Evolutionary conservation across 1,139 yeast genomes (phyloP).

Genomic region (Candida tetrigidarum): DNA sequence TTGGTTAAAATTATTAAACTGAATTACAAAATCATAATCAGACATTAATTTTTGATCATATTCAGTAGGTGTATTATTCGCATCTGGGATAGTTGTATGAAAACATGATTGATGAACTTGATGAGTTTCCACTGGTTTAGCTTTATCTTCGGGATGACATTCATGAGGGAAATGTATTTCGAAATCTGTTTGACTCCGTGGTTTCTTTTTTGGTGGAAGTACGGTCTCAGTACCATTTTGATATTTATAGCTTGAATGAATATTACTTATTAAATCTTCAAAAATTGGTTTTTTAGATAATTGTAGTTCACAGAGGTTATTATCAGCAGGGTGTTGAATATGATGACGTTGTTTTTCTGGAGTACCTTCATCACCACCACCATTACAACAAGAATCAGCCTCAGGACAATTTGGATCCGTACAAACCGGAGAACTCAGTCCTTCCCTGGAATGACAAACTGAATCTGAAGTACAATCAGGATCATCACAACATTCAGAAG

Average conservation of each 20-base stretch:
- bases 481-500: slow-evolving; percentile 22
- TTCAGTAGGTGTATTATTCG: slow-evolving; percentile 5
- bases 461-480: slow-evolving; percentile 16
- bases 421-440: slow-evolving; percentile 17
- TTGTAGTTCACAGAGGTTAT: slow-evolving; percentile 33
- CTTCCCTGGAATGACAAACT: slow-evolving; percentile 4
- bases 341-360: not conserved
- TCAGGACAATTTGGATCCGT: slow-evolving; percentile 23
- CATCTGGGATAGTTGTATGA: slow-evolving; percentile 43
- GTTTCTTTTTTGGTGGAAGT: slow-evolving; percentile 12
- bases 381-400: slow-evolving; percentile 13
- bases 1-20: slow-evolving; percentile 42
- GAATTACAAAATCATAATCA: slow-evolving; percentile 48
- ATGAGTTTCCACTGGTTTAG: slow-evolving; percentile 19
- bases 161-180: slow-evolving; percentile 40
- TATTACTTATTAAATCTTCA: slow-evolving; percentile 39
- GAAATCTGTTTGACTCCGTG: slow-evolving; percentile 15
- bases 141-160: slow-evolving; percentile 31
- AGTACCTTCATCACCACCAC: no score
- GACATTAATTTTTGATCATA: slow-evolving; percentile 26
- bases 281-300: slow-evolving; percentile 27
- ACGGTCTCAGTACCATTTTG: slow-evolving; percentile 10
- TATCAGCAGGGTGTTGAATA: slow-evolving; percentile 18
- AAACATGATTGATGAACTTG: slow-evolving; percentile 51
- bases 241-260: slow-evolving; percentile 28